phyloP scores from a whole-genome alignment of 106 monocot genomes.

The Agapanthus africanus region DNA sequence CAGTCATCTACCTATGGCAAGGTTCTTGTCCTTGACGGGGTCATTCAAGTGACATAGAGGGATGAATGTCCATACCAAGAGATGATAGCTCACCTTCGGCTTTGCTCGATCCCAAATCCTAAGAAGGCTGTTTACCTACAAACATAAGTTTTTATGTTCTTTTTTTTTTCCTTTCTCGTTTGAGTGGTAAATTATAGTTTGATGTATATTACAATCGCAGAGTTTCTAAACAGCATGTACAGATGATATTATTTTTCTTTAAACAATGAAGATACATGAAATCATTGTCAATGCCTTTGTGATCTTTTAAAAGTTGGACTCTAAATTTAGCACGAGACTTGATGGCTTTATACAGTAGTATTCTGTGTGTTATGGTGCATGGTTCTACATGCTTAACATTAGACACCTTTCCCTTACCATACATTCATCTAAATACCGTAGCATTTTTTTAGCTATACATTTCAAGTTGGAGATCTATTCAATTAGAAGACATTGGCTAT shows the following conservation, averaged over 20 bases:
- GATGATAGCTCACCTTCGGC: slow-evolving; percentile 54
- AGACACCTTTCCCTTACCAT: not conserved
- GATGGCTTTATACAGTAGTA: not conserved
- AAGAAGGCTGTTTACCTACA: slow-evolving; percentile 32
- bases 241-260: not conserved
- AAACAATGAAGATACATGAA: not conserved
- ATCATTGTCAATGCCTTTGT: slow-evolving; percentile 1
- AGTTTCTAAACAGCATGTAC: not conserved
- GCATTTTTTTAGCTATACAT: not conserved
- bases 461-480: not conserved
- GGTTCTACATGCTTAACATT: not conserved
- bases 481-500: not conserved
- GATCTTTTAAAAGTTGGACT: not conserved
- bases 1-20: slow-evolving; percentile 58
- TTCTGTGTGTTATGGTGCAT: not conserved
- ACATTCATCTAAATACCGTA: not conserved
- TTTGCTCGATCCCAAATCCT: slow-evolving; percentile 49
- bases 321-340: not conserved
- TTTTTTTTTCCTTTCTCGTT: not conserved
- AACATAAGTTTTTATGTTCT: not conserved
- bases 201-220: too few species aligned
- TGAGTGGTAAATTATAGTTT: too few species aligned
- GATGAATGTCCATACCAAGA: slow-evolving; percentile 63
- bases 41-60: slow-evolving; percentile 57
- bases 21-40: slow-evolving; percentile 55